Conservation (phyloP, 805 yeast species). For the Ogataea populi-albae region DNA sequence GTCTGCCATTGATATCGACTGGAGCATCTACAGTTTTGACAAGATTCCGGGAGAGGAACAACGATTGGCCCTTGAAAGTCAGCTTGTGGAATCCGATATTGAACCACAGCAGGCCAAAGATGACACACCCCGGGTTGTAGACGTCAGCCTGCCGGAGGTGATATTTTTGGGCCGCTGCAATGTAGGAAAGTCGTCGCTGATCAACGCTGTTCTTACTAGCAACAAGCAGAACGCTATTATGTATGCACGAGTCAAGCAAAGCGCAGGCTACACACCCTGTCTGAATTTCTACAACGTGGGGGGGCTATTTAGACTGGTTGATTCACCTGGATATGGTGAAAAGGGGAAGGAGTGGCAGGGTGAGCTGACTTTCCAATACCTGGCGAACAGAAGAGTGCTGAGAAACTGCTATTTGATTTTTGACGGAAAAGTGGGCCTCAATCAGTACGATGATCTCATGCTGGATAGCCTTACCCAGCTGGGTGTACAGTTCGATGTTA, state of each 20-base stretch:
- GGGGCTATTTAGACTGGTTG: slow-evolving; percentile 63
- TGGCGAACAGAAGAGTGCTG: slow-evolving; percentile 51
- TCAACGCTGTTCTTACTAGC: slow-evolving; percentile 56
- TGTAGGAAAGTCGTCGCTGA: slow-evolving; percentile 79
- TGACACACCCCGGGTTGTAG: slow-evolving; percentile 6
- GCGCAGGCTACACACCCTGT: slow-evolving; percentile 50
- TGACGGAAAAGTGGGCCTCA: slow-evolving; percentile 59
- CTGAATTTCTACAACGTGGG: slow-evolving; percentile 72
- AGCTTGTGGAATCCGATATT: slow-evolving; percentile 3
- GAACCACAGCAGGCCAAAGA: slow-evolving; percentile 6
- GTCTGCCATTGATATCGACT: slow-evolving; percentile 49
- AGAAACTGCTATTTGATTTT: slow-evolving; percentile 59
- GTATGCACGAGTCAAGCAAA: slow-evolving; percentile 42
- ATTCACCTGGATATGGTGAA: slow-evolving; percentile 89
- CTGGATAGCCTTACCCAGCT: slow-evolving; percentile 45
- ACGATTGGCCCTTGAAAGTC: slow-evolving; percentile 15
- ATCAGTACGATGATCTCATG: slow-evolving; percentile 52
- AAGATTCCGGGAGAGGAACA: slow-evolving; percentile 56
- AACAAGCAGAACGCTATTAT: slow-evolving; percentile 26
- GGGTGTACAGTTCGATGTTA: slow-evolving; percentile 70
- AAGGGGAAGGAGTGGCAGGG: slow-evolving; percentile 71
- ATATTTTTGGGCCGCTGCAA: slow-evolving; percentile 78
- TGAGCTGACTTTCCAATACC: slow-evolving; percentile 58
- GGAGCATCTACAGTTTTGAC: slow-evolving; percentile 53
- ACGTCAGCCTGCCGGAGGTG: slow-evolving; percentile 62